Evolutionary conservation across 371 early-diverging fungal genomes (phyloP).

Genomic region (Haplosporangium sp.): DNA sequence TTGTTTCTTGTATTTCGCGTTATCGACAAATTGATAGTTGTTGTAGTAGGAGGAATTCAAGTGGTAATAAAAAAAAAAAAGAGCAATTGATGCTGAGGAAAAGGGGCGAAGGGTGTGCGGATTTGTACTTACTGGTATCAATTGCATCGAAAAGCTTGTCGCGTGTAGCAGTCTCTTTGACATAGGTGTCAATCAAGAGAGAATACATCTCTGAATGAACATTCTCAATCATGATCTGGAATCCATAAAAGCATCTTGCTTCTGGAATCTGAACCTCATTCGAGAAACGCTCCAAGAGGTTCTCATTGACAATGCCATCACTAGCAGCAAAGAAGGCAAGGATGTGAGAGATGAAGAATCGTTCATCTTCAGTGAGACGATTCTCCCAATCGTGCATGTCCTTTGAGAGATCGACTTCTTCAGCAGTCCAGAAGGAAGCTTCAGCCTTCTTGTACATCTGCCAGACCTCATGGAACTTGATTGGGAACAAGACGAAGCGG

Average conservation of each 20-base stretch:
- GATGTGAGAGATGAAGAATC: conserved; percentile 96
- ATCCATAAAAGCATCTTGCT: conserved; percentile 99
- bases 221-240: conserved; percentile 99
- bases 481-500: conserved; percentile 96
- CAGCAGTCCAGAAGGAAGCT: conserved; percentile 99
- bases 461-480: conserved; percentile 98
- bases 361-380: conserved; percentile 92
- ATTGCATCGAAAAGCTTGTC: conserved; percentile 96
- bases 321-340: conserved; percentile 99
- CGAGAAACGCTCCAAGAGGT: conserved; percentile 96
- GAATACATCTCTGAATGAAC: conserved; percentile 99
- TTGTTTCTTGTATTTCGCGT: not conserved
- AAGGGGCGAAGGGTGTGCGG: not conserved
- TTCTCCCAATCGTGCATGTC: conserved; percentile 97
- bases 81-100: not conserved
- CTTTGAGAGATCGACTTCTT: conserved; percentile 98
- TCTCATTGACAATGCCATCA: conserved; percentile 99
- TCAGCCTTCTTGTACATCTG: conserved; percentile 99
- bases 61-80: not conserved
- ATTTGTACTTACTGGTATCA: conserved; percentile 83
- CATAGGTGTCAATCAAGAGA: conserved; percentile 98
- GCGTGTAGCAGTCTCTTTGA: conserved; percentile 92
- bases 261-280: conserved; percentile 99
- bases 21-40: not conserved
- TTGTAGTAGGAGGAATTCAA: not conserved